Base-by-base conservation (phyloP, 768 basidiomycete species). In the Xanthoconium stramineum region DNA sequence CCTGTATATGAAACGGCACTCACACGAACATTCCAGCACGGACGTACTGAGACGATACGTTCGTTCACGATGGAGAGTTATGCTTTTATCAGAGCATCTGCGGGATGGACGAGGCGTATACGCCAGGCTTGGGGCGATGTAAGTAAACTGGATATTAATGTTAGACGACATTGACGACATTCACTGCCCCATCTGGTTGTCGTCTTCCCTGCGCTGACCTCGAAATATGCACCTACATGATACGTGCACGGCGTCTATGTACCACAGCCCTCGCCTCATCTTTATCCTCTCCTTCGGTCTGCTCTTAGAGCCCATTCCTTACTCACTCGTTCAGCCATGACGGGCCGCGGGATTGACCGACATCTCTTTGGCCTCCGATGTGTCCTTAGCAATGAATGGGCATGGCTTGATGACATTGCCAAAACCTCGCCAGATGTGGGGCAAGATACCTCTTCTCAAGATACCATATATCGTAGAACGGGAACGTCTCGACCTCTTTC, bases 1-100 rank as follows among this genome's bases (percentile, higher is more conserved):
- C 91, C 95, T 2, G 93, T 91, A 8, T 97, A 98, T 69, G 95
- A 98, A 72, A 97, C 94, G 0, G 91, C 87, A 0, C 80, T 95
- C 33, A 96, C 95, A 2, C 83, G 93, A 28, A 80, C 89, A 70
- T 95, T 95, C 75, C 76, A 86, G 57, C 84, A 86, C 59, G 95
- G 93, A 15, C 83, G 95, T 17, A 97, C 94, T 2, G 95, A 98
- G 67, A 94, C 91, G 1, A 84, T 98, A 50, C 83, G 94, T 28
- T 81, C 86, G 0, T 76, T 89, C 43, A 88, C 85, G 49, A 74
- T 72, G 19, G 89, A 94, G 59, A 88, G 88, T 56, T 80, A 89
- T 33, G 76, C 77, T 9, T 95, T 88, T 76, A 15, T 66, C 19
- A 54, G 33, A 48, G 58, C 57, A 12, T 66, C 58, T 51, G 55